A percentile compares a stretch with the other conserved stretches of the same genome.
Conservation (phyloP, 495 filamentous ascomycete genomes). For the Tuber brumale region DNA sequence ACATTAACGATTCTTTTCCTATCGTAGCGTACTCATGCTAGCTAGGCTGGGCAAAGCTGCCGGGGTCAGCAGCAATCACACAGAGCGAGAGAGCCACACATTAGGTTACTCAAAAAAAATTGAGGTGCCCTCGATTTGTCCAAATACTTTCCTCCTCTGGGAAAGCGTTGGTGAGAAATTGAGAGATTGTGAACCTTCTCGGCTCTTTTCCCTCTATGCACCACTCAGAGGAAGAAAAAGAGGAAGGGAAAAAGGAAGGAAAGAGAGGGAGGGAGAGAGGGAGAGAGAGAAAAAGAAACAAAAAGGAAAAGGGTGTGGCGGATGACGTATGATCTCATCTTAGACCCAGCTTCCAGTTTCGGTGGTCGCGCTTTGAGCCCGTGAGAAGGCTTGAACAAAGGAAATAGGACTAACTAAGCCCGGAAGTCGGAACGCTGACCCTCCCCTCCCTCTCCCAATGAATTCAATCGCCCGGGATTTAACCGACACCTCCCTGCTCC, state of each 20-base stretch:
- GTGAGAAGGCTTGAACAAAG: slow-evolving; percentile 4
- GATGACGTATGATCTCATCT: slow-evolving; percentile 32
- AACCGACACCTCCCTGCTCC: background rate
- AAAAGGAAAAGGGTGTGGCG: slow-evolving; percentile 10
- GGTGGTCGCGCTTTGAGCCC: slow-evolving; percentile 8
- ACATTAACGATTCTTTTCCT: background rate
- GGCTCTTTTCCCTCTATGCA: background rate
- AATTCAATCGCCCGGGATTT: background rate
- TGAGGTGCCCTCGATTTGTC: background rate
- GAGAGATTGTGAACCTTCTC: background rate
- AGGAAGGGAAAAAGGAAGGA: background rate
- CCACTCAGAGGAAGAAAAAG: background rate
- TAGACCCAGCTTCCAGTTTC: slow-evolving; percentile 29
- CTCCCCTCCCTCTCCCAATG: background rate
- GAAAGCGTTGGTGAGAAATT: background rate
- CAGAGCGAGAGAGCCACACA: background rate
- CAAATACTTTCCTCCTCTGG: background rate
- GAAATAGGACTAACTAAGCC: background rate
- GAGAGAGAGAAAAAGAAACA: slow-evolving; percentile 7
- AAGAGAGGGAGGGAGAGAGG: background rate
- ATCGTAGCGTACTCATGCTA: background rate
- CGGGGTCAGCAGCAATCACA: background rate
- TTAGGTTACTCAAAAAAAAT: background rate
- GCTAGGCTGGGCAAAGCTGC: slow-evolving; percentile 3
- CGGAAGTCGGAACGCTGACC: slow-evolving; percentile 3